Evolutionary conservation across 345 rosid genomes (phyloP).

Genomic region (Dipteronia sinensis): DNA sequence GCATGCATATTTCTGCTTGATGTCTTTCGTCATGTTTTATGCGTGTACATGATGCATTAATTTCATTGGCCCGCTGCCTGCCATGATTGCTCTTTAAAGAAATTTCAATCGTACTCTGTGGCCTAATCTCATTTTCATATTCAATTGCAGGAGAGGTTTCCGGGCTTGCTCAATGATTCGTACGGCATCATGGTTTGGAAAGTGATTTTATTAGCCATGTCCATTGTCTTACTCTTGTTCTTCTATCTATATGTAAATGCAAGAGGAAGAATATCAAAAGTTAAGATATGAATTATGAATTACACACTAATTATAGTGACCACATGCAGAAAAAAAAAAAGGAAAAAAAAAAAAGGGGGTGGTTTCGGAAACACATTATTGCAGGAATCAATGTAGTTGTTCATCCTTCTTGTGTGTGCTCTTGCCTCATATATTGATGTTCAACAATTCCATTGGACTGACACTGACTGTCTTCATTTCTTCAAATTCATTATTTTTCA

Average conservation of each 20-base stretch:
- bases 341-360: neutral
- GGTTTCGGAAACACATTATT: slow-evolving; percentile 3
- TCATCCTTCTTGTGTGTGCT: neutral
- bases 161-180: slow-evolving; percentile 36
- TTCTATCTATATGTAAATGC: slow-evolving; percentile 58
- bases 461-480: neutral
- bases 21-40: neutral
- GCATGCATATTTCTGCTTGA: neutral
- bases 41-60: slow-evolving; percentile 2
- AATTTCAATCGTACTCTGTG: neutral
- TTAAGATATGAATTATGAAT: slow-evolving; percentile 52
- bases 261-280: slow-evolving; percentile 67
- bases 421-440: neutral
- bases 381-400: neutral
- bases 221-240: slow-evolving; percentile 41
- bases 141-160: slow-evolving; percentile 47
- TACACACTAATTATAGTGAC: slow-evolving; percentile 26
- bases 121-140: neutral
- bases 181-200: slow-evolving; percentile 41
- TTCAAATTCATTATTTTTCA: neutral
- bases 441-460: neutral
- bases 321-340: slow-evolving; percentile 19
- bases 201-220: slow-evolving; percentile 35
- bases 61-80: neutral
- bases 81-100: slow-evolving; percentile 4